Base-by-base conservation (phyloP, 2,329 filamentous ascomycete species). In the Chaetomium sp. region DNA sequence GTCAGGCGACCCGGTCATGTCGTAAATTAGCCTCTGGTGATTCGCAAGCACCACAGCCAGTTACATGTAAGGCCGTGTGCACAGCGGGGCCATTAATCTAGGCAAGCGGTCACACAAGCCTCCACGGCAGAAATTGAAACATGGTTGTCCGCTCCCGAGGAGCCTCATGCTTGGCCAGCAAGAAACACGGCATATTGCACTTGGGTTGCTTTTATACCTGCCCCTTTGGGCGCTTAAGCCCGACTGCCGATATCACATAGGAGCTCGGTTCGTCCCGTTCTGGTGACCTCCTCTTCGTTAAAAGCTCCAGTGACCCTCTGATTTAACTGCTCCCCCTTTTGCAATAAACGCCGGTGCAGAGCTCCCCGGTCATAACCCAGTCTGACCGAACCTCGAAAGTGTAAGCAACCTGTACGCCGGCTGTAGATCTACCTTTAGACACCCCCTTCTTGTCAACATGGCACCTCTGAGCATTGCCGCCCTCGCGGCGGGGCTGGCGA, bases 161-260 rank as follows among this genome's bases (percentile, higher is more conserved):
- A 60, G 59, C 50, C 51, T 29, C 51, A 33, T 56, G 10, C 59
- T 56, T 56, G 59, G 50, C 50, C 13, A 56, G n/a, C 51, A 10
- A 12, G 4, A 9, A 6, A 2, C 21, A n/a, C 49, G 2, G 47
- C 25, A 60, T 27, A 45, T 60, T 42, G 49, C n/a, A 16, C 13
- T 19, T 27, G 42, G 6, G 42, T 60, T 53, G 23, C 16, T n/a
- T 19, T 7, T 21, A 38, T 50, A 60, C 47, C 57, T 60, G 58
- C 33, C 58, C 21, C 49, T 53, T 60, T 27, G 3, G 27, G 57
- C 16, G 8, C 3, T 33, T 45, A 29, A 38, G 4, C 13, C 21
- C 12, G 12, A 12, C 9, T 47, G 56, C 29, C 29, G 53, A 35
- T 12, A 21, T 4, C n/a, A 25, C 27, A 31, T 13, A 25, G 6